Conservation (phyloP, 345 rosid species). For the Hirschfeldia incana region DNA sequence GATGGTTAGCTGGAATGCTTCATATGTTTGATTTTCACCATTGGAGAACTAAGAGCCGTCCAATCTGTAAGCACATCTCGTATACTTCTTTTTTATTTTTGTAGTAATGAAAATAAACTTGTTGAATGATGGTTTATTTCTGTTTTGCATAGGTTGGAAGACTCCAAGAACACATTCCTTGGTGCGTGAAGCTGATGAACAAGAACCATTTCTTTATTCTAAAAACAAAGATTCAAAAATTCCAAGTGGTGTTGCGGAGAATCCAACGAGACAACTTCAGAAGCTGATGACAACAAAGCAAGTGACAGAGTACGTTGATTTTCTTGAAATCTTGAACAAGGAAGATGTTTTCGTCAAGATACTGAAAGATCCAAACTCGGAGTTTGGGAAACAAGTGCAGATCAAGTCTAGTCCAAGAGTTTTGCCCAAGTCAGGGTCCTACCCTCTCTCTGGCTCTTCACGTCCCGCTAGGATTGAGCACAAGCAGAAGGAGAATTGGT, state of each 20-base stretch:
- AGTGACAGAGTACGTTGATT: slow-evolving; percentile 57
- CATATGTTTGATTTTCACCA: slow-evolving; percentile 61
- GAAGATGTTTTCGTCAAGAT: slow-evolving; percentile 57
- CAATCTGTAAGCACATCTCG: slow-evolving; percentile 25
- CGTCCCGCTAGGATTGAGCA: slow-evolving; percentile 62
- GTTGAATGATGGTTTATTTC: slow-evolving; percentile 3
- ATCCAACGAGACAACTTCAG: not conserved
- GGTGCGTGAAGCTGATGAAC: slow-evolving; percentile 32
- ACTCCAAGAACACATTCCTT: slow-evolving; percentile 39
- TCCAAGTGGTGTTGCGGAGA: not conserved
- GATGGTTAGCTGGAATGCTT: slow-evolving; percentile 62
- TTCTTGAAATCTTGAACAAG: slow-evolving; percentile 59
- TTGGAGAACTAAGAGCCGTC: slow-evolving; percentile 43
- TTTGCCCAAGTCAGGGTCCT: slow-evolving; percentile 73
- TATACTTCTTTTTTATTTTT: no score
- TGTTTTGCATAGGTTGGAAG: slow-evolving; percentile 29
- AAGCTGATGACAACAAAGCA: slow-evolving; percentile 37
- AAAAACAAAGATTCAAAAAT: slow-evolving; percentile 9
- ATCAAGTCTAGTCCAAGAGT: slow-evolving; percentile 42
- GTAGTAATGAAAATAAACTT: not conserved
- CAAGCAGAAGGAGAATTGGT: slow-evolving; percentile 78
- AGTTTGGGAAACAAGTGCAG: slow-evolving; percentile 34
- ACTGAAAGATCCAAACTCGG: slow-evolving; percentile 45
- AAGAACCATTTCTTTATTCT: slow-evolving; percentile 27
- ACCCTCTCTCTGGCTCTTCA: slow-evolving; percentile 54